Conservation (phyloP, 2,329 filamentous ascomycete species). For the Emergomyces orientalis region DNA sequence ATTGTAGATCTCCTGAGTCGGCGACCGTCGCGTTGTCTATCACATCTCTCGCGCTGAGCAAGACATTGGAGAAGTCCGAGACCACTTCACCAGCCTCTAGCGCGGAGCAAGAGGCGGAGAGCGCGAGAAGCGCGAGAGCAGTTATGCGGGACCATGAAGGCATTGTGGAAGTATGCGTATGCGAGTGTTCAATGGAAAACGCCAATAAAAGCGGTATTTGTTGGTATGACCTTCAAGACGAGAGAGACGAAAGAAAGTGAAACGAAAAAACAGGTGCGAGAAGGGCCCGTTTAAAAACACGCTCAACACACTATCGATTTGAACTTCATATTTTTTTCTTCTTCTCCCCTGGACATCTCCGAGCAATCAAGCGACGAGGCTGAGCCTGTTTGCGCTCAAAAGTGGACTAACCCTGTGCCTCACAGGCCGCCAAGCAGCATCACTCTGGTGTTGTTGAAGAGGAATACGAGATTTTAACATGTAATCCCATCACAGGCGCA, state of each 20-base stretch:
- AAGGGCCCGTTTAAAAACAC: not conserved
- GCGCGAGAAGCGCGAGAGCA: not conserved
- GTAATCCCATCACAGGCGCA: not conserved
- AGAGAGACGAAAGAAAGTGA: too few species aligned
- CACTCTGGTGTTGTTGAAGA: not conserved
- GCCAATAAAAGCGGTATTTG: not conserved
- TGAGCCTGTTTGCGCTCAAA: not conserved
- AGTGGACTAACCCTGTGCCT: not conserved
- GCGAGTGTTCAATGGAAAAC: not conserved
- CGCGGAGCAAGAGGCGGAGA: not conserved
- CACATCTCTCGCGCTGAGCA: not conserved
- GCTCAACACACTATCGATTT: not conserved
- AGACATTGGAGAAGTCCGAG: not conserved
- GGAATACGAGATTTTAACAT: not conserved
- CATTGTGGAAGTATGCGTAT: not conserved
- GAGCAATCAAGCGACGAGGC: not conserved
- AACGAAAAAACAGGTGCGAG: not conserved
- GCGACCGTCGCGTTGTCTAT: not conserved
- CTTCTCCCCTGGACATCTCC: not conserved
- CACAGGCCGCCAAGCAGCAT: not conserved
- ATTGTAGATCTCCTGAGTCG: not conserved
- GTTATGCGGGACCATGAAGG: not conserved
- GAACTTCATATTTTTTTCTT: not conserved
- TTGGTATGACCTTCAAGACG: not conserved
- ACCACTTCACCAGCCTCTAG: not conserved